Base-by-base conservation (phyloP, 805 yeast species). In the Millerago galiae region DNA sequence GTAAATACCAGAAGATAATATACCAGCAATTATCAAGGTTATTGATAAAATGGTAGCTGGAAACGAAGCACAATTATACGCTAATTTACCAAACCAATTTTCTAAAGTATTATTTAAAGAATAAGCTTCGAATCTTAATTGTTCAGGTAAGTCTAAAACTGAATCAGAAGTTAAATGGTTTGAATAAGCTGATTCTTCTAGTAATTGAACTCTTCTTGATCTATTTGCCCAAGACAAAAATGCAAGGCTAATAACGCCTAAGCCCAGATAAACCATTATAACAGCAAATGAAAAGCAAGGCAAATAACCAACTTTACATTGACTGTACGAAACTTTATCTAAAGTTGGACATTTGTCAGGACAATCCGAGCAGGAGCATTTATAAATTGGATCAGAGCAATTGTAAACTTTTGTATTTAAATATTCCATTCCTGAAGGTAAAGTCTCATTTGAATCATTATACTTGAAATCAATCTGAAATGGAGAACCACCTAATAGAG, bases 301-400 rank as follows among this genome's bases (percentile, higher is more conserved):
- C 1, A 90, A 34, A 0, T 64, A 60, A 0, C 83, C 85, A 2
- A 88, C 69, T 27, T 56, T 63, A 59, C 96, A 85, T 4, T 48
- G 45, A 0, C 61, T 57, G 2, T 59, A 51, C 2, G 64, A 59
- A 30, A 82, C 58, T 0, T 66, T 64, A 0, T 78, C 77, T 17
- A 91, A 68, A 0, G 49, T 56, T 0, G 98, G 97, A 56, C 99
- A 91, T 1, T 89, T 74, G 1, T 60, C 67, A 0, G 83, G 78
- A 61, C 99, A 91, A 62, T 91, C 99, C 0, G 95, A 73, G 56
- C 99, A 91, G 0, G 98, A 85, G 63, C 96, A 89, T 50, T 75
- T 75, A 59, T 77, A 91, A 3, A 56, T 51, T 15, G 67, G 65
- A 34, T 82, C 90, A 49, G 78, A 74, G 59, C 98, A 91, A 1